Percentiles rank a stretch among this genome's conserved stretches.
Evolutionary conservation across 371 early-diverging fungal genomes (phyloP).

Genomic region (Basidiobolus meristosporus): DNA sequence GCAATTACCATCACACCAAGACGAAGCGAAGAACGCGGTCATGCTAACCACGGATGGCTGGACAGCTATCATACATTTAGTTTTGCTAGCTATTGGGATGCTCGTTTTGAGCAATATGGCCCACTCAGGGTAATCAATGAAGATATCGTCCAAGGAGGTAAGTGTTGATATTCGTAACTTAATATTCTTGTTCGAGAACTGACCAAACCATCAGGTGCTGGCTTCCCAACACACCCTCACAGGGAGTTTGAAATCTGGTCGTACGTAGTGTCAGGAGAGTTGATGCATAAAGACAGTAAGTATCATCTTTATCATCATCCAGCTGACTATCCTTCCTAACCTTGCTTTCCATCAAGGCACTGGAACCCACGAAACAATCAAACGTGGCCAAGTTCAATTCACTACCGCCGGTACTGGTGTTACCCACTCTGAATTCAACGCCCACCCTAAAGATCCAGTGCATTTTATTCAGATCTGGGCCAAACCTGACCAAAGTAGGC

Average conservation of each 20-base stretch:
- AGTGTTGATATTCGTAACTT: too few species aligned
- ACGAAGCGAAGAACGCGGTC: constrained; percentile 4
- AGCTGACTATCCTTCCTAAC: too few species aligned
- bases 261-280: constrained; percentile 10
- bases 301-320: not conserved
- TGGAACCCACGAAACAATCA: constrained; percentile 10
- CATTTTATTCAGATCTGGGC: constrained; percentile 15
- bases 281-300: constrained; percentile 10
- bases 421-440: constrained; percentile 11
- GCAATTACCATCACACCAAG: constrained; percentile 3
- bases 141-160: constrained; percentile 6
- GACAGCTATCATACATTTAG: constrained; percentile 10
- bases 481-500: constrained; percentile 3
- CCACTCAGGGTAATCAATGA: constrained; percentile 9
- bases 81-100: constrained; percentile 8
- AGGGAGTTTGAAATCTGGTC: constrained; percentile 12
- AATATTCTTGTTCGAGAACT: too few species aligned
- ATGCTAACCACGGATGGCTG: constrained; percentile 11
- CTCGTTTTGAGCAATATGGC: constrained; percentile 5
- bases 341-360: constrained; percentile 3
- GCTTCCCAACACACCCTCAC: constrained; percentile 13
- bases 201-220: constrained; percentile 1
- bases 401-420: constrained; percentile 15
- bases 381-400: constrained; percentile 11
- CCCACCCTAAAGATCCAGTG: constrained; percentile 2